Conservation (phyloP, 225 moss, liverwort and hornwort genomes). For the Lunularia cruciata region DNA sequence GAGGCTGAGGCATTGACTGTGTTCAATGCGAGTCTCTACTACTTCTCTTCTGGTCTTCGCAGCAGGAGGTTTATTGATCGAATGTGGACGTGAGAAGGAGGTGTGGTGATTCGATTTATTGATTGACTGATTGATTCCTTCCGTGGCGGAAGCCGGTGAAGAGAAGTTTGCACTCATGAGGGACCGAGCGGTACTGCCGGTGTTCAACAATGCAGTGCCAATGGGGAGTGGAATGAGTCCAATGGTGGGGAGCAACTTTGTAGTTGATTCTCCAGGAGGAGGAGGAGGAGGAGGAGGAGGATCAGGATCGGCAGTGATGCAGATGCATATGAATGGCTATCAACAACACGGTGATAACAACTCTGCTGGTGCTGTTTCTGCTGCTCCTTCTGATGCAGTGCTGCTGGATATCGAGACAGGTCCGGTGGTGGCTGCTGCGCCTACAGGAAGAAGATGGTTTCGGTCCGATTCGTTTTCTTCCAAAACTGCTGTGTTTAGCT, state of each 20-base stretch:
- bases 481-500: constrained; percentile 37
- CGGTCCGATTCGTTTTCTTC: constrained; percentile 27
- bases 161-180: constrained; percentile 32
- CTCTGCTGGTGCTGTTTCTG: neutral
- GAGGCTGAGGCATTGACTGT: neutral
- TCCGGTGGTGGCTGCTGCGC: neutral
- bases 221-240: neutral
- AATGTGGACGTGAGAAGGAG: neutral
- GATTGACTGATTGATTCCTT: no score
- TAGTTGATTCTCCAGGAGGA: neutral
- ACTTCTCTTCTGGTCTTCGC: constrained; percentile 14
- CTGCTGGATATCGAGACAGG: constrained; percentile 45
- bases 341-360: no score
- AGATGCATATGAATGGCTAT: neutral
- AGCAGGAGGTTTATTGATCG: neutral
- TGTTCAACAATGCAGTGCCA: constrained; percentile 26
- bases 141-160: neutral
- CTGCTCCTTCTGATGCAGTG: constrained; percentile 25
- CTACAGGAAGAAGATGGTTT: constrained; percentile 25
- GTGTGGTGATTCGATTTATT: neutral
- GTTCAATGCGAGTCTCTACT: constrained; percentile 3
- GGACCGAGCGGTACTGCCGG: constrained; percentile 35
- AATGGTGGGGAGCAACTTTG: neutral
- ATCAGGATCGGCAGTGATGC: neutral
- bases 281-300: no score